These are phyloP conservation scores for Boletus huronensis DNA, from an alignment of 768 basidiomycete genomes.

Conservation along the genomic window DNA sequence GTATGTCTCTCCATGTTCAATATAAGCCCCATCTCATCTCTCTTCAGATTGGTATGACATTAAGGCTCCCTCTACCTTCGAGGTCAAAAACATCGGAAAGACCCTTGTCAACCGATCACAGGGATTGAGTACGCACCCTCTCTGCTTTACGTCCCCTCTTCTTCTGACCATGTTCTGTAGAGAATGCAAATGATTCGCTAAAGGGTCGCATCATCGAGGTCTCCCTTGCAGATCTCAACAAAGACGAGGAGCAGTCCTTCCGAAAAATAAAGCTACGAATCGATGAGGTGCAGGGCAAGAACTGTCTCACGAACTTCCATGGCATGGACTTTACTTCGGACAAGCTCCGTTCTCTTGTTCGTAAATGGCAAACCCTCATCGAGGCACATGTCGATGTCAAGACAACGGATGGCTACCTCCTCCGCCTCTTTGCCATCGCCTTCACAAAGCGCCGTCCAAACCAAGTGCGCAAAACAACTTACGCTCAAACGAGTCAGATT, in stretches of 20 bases:
- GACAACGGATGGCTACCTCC: slow-evolving; percentile 98
- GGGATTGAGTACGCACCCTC: slow-evolving; percentile 83
- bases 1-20: slow-evolving; percentile 39
- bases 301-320: slow-evolving; percentile 99
- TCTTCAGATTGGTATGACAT: slow-evolving; percentile 96
- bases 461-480: slow-evolving; percentile 99
- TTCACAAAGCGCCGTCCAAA: slow-evolving; percentile 97
- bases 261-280: slow-evolving; percentile 98
- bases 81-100: slow-evolving; percentile 95
- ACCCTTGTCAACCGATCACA: slow-evolving; percentile 97
- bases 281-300: slow-evolving; percentile 96
- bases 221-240: slow-evolving; percentile 96
- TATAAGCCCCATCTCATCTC: neutral
- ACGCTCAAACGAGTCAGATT: slow-evolving; percentile 92
- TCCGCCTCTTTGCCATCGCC: slow-evolving; percentile 97
- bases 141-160: neutral
- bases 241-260: slow-evolving; percentile 99
- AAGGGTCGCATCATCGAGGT: slow-evolving; percentile 96
- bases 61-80: slow-evolving; percentile 97
- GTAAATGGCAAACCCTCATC: slow-evolving; percentile 99
- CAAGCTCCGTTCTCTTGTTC: slow-evolving; percentile 98
- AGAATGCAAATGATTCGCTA: slow-evolving; percentile 97
- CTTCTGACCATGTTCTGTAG: slow-evolving; percentile 39
- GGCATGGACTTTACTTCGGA: slow-evolving; percentile 99
- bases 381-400: slow-evolving; percentile 99